phyloP scores from a whole-genome alignment of 2,329 filamentous ascomycete species.

The Diplodia scrobiculata region DNA sequence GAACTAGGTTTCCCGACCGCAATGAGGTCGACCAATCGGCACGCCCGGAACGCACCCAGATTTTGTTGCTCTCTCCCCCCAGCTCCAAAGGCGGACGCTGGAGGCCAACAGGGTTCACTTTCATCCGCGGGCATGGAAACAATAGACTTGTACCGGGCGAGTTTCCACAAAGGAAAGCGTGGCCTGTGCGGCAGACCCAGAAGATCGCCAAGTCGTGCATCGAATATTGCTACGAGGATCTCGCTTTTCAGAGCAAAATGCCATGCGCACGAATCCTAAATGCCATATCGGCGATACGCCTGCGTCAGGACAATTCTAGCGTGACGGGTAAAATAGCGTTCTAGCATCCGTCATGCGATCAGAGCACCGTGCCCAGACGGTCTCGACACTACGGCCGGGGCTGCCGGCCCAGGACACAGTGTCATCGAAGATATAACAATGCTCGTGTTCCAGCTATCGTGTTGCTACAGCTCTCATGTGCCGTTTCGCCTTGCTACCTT shows the following conservation, averaged over 20 bases:
- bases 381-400: not conserved
- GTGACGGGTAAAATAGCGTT: constrained; percentile 16
- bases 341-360: constrained; percentile 10
- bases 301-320: constrained; percentile 13
- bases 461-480: not conserved
- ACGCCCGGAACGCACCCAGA: not conserved
- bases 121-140: constrained; percentile 3
- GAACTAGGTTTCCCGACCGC: not conserved
- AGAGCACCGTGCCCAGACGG: not conserved
- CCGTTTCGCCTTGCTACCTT: not conserved
- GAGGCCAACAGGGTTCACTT: not conserved
- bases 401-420: not conserved
- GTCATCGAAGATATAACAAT: constrained; percentile 6
- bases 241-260: constrained; percentile 27
- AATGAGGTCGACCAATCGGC: constrained; percentile 4
- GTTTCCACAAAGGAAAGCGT: not conserved
- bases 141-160: not conserved
- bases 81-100: not conserved
- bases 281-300: constrained; percentile 25
- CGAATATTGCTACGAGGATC: constrained; percentile 26
- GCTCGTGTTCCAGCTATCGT: not conserved
- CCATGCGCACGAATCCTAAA: constrained; percentile 20
- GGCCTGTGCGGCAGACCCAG: constrained; percentile 15
- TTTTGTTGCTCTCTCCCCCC: not conserved
- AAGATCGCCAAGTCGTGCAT: constrained; percentile 26